Base-by-base conservation (phyloP, 2,329 filamentous ascomycete species). In the Trichoderma sp. region DNA sequence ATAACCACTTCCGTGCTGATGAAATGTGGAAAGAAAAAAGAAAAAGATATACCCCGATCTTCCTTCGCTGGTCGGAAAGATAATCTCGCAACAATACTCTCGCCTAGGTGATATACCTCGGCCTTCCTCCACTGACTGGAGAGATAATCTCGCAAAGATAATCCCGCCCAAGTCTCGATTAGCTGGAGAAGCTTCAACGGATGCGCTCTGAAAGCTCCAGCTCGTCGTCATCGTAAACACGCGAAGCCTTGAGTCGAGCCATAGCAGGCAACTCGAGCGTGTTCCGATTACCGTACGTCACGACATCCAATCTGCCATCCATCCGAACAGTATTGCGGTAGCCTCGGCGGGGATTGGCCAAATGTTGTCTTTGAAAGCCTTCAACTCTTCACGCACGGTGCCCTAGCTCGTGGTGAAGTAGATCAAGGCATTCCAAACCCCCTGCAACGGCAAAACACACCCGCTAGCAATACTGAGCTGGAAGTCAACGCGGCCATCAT, bases 351-450 rank as follows among this genome's bases (percentile, higher is more conserved):
- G 66, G n/a, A 74, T 69, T 38, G 45, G 60, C 62, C 66, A 71
- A n/a, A 77, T 69, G 31, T 76, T 79, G 21, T 74, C 77, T 62
- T 73, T 80, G 7, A 77, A 31, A 21, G 71, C 67, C 56, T 62
- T 76, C 4, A 78, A n/a, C 62, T 82, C 82, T n/a, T 80, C 82
- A 59, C 78, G 56, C 11, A 85, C 78, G 1, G 76, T 79, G 16
- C 77, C 79, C 88, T 87, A 90, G 78, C 87, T 93, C 1, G 93
- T 93, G 3, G 89, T 90, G 76, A 93, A 89, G 82, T 94, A 96
- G 68, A 96, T 94, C 66, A 94, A 84, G 41, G 92, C 89, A 80
- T 96, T 96, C 93, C 93, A 95, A 66, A 95, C 90, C 0, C 94
- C 94, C 81, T 96, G 94, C 0, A 95, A 86, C 0, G 94, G 93